Base-by-base conservation (phyloP, 495 filamentous ascomycete genomes). In the Hypoxylon subgilvum region DNA sequence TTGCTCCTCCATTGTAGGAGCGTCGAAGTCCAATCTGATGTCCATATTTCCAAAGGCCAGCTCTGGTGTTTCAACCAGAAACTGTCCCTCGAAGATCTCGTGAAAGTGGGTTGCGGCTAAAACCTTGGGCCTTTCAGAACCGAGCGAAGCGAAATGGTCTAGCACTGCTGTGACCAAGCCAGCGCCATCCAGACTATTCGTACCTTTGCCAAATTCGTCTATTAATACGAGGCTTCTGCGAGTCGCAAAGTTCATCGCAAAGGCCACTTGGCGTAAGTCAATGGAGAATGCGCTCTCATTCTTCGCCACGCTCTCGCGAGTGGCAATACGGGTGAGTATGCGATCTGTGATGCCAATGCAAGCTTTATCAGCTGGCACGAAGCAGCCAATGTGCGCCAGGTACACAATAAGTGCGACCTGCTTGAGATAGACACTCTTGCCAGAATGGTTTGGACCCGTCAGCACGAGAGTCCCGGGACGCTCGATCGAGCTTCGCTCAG, bases 181-280 rank as follows among this genome's bases (percentile, higher is more conserved):
- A 3, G 92, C 88, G 16, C 94, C 94, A 74, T 94, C 88, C 55
- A 80, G 80, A 12, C 82, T 79, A 44, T 90, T 88, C 0, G 94
- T 98, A 6, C 94, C 95, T 74, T 97, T 98, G 3, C 94, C 94
- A 59, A 98, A 97, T 63, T 98, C 95, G 65, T 98, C 94, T 43
- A 96, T 87, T 18, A 98, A 76, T 3, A 97, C 70, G 1, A 98
- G 73, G 65, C 88, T 96, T 21, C 85, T 82, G 22, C 81, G 76
- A 10, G 94, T 96, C 6, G 87, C 84, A 31, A 96, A 84, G 38
- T 84, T 90, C 51, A 94, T 74, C 1, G 88, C 84, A 50, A 93
- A 81, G 0, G 89, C 86, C 9, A 96, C 85, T 57, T 98, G 92
- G 57, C 96, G 91, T 22, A 98, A 72, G 67, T 98, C 94, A 40